A percentile compares a stretch with the other conserved stretches of the same genome.
Conservation (phyloP, 2,329 filamentous ascomycete species). For the Colletotrichum cereale region DNA sequence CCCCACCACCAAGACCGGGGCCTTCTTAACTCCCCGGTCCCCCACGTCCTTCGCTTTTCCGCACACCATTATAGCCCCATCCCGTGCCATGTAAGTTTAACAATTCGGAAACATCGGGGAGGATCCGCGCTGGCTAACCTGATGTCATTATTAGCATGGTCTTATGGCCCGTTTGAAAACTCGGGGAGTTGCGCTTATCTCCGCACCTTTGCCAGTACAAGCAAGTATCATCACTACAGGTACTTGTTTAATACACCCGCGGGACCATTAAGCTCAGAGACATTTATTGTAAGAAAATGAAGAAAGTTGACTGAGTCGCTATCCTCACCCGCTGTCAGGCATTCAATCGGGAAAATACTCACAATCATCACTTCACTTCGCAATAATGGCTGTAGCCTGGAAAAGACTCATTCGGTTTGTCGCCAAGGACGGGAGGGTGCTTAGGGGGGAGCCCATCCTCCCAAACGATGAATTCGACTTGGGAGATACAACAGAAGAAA, state of each 20-base stretch:
- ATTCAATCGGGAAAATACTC: background rate
- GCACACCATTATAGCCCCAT: background rate
- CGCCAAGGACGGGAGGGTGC: conserved; percentile 61
- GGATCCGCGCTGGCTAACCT: background rate
- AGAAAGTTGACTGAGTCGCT: background rate
- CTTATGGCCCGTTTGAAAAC: background rate
- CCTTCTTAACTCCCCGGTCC: conserved; percentile 11
- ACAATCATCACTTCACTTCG: background rate
- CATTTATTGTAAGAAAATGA: background rate
- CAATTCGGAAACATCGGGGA: background rate
- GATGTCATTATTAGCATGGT: background rate
- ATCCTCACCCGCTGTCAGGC: too few species aligned
- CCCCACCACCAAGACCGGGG: background rate
- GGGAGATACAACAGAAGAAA: conserved; percentile 59
- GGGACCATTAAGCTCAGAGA: too few species aligned
- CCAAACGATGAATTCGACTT: conserved; percentile 60
- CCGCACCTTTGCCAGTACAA: background rate
- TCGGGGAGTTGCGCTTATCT: conserved; percentile 7
- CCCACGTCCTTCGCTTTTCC: background rate
- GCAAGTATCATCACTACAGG: background rate
- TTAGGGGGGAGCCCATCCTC: conserved; percentile 66
- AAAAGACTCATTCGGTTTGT: conserved; percentile 67
- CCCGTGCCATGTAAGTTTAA: background rate
- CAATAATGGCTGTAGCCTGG: conserved; percentile 56
- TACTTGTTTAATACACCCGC: too few species aligned